Conservation (phyloP, 2,329 filamentous ascomycete species). For the Atkinsonella hypoxylon region DNA sequence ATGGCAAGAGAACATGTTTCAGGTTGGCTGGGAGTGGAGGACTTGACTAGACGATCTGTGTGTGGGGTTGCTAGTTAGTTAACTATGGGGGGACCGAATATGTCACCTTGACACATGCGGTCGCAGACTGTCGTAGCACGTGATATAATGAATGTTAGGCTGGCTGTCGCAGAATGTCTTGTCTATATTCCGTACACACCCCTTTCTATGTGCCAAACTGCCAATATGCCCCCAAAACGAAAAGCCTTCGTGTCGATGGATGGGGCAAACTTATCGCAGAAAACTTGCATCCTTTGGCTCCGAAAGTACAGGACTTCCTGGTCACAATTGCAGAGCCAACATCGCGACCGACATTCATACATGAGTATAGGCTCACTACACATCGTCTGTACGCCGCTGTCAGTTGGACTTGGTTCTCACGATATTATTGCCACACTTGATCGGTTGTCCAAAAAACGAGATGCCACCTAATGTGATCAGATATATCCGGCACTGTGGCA, state of each 20-base stretch:
- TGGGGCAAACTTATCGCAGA: neutral
- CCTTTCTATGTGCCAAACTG: too few species aligned
- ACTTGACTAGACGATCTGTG: too few species aligned
- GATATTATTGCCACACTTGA: slow-evolving; percentile 69
- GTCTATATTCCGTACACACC: too few species aligned
- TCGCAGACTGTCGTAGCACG: too few species aligned
- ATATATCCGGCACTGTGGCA: slow-evolving; percentile 63
- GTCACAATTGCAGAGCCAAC: slow-evolving; percentile 76
- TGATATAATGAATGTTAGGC: too few species aligned
- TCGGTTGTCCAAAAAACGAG: slow-evolving; percentile 68
- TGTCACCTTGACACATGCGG: too few species aligned
- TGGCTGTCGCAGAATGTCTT: too few species aligned
- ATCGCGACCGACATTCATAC: slow-evolving; percentile 78
- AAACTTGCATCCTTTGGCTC: neutral
- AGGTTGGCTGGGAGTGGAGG: too few species aligned
- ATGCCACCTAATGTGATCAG: slow-evolving; percentile 59
- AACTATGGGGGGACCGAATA: too few species aligned
- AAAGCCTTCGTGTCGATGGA: neutral
- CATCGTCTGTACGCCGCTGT: slow-evolving; percentile 93
- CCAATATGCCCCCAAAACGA: too few species aligned
- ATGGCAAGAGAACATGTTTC: too few species aligned
- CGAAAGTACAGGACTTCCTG: neutral
- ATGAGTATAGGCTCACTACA: slow-evolving; percentile 83
- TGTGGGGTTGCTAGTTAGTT: too few species aligned
- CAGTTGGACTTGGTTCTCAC: slow-evolving; percentile 72